Percentiles rank a stretch among this genome's conserved stretches.
Evolutionary conservation across 768 basidiomycete species (phyloP).

Genomic region (Panaeolus cyanescens): DNA sequence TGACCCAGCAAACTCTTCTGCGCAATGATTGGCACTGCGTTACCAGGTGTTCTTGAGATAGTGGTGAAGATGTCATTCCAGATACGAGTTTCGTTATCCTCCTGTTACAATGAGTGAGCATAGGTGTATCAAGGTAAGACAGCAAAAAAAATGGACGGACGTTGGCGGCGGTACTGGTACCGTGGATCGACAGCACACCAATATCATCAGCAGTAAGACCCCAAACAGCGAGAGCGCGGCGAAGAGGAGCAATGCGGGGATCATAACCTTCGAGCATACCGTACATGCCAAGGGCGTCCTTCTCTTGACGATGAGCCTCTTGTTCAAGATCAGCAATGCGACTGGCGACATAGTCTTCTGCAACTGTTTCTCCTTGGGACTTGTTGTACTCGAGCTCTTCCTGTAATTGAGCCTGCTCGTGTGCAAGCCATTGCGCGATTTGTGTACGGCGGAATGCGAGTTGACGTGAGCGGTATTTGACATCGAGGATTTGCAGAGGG

Average conservation of each 20-base stretch:
- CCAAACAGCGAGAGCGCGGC: slow-evolving; percentile 96
- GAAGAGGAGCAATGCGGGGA: slow-evolving; percentile 85
- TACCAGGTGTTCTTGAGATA: slow-evolving; percentile 88
- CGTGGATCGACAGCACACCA: slow-evolving; percentile 87
- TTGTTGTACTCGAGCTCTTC: slow-evolving; percentile 72
- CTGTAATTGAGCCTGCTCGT: slow-evolving; percentile 85
- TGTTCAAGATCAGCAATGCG: slow-evolving; percentile 85
- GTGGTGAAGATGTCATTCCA: slow-evolving; percentile 95
- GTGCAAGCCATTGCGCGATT: slow-evolving; percentile 90
- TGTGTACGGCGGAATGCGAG: slow-evolving; percentile 94
- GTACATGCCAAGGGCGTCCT: slow-evolving; percentile 88
- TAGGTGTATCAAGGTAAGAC: background rate
- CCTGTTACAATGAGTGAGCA: slow-evolving; percentile 41
- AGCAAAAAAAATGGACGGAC: slow-evolving; percentile 32
- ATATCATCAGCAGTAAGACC: slow-evolving; percentile 92
- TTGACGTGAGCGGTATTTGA: slow-evolving; percentile 91
- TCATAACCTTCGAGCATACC: slow-evolving; percentile 94
- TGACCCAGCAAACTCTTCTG: slow-evolving; percentile 98
- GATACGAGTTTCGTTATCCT: slow-evolving; percentile 96
- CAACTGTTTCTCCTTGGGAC: slow-evolving; percentile 47
- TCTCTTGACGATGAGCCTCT: slow-evolving; percentile 91
- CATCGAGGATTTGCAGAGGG: slow-evolving; percentile 76
- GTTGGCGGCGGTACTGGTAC: slow-evolving; percentile 86
- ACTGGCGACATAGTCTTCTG: slow-evolving; percentile 71
- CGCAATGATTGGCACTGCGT: slow-evolving; percentile 96